These are phyloP conservation scores for Miscanthus lutarioriparius DNA, from an alignment of 176 grass and related monocot genomes.

Conservation along the genomic window DNA sequence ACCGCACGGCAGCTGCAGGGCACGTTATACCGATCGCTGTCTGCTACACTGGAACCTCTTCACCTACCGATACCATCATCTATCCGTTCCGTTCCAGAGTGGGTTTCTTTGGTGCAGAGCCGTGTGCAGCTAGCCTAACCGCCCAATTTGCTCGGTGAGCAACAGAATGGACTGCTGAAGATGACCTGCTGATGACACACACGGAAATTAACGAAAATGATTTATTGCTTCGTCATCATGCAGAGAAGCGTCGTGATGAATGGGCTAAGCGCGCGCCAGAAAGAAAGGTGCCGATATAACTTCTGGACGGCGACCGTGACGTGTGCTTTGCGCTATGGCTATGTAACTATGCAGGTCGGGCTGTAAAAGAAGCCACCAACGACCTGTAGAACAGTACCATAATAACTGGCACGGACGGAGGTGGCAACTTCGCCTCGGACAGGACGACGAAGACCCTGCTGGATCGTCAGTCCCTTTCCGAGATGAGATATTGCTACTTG, in stretches of 20 bases:
- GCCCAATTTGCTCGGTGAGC: neutral
- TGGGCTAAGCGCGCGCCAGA: neutral
- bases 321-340: neutral
- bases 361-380: too few species aligned
- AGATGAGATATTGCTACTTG: too few species aligned
- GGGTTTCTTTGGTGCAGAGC: neutral
- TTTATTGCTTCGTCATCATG: neutral
- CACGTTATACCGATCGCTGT: neutral
- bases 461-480: neutral
- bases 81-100: neutral
- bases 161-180: neutral
- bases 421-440: neutral
- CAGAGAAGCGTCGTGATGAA: neutral
- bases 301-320: neutral
- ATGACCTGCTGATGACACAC: neutral
- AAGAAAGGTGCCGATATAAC: neutral
- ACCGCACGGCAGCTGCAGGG: neutral
- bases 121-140: neutral
- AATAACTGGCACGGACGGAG: too few species aligned
- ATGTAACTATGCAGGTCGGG: neutral
- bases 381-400: too few species aligned
- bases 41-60: neutral
- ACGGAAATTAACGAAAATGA: conserved; percentile 1
- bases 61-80: neutral
- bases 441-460: neutral